A percentile compares a stretch with the other conserved stretches of the same genome.
Evolutionary conservation across 108 stramenopile species (phyloP).

Genomic region (Pseudonitzschia multiseries): DNA sequence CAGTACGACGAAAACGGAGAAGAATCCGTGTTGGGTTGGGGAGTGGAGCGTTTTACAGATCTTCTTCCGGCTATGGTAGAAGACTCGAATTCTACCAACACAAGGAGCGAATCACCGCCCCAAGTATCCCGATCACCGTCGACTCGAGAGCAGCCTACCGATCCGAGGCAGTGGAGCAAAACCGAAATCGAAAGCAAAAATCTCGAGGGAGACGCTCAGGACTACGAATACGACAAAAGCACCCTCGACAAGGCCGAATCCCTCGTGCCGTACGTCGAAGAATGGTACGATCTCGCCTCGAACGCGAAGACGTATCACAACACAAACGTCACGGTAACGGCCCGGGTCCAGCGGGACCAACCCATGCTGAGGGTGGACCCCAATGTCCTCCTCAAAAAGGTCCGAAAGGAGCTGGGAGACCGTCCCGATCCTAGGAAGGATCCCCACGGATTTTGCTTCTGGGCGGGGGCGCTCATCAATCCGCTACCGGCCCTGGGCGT

Average conservation of each 20-base stretch:
- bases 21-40: conserved; percentile 60
- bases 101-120: neutral
- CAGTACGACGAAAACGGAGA: conserved; percentile 69
- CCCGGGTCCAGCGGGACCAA: conserved; percentile 39
- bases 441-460: conserved; percentile 49
- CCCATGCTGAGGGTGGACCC: conserved; percentile 57
- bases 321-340: conserved; percentile 47
- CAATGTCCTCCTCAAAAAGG: conserved; percentile 31
- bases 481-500: conserved; percentile 63
- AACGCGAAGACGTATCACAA: conserved; percentile 55
- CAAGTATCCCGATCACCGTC: conserved; percentile 11
- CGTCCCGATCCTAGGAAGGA: conserved; percentile 5
- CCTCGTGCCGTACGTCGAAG: conserved; percentile 40
- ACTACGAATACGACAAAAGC: neutral
- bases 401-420: conserved; percentile 44
- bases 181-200: conserved; percentile 24
- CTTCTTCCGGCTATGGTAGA: neutral
- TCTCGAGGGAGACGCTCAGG: neutral
- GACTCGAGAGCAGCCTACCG: conserved; percentile 4
- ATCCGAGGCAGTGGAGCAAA: conserved; percentile 5
- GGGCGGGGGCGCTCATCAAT: conserved; percentile 67
- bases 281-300: conserved; percentile 55
- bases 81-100: neutral
- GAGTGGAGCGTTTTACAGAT: conserved; percentile 61
- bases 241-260: conserved; percentile 28